These are phyloP conservation scores for Trichomonascaceae sp. DNA, from an alignment of 1,139 yeast species.

Conservation along the genomic window DNA sequence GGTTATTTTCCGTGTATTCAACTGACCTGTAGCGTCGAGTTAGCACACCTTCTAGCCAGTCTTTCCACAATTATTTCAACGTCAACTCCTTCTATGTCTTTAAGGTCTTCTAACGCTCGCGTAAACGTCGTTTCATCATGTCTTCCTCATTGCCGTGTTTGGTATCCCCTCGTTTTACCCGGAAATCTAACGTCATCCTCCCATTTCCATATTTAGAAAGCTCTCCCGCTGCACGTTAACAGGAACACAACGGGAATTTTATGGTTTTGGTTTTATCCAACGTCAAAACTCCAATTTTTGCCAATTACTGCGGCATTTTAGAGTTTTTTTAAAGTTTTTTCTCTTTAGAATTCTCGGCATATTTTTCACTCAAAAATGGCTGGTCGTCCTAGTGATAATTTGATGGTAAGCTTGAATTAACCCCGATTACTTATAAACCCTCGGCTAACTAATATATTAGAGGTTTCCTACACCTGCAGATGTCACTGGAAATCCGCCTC, in stretches of 20 bases:
- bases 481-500: not conserved
- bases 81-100: too few relatives aligned
- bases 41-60: too few relatives aligned
- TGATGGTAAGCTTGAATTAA: conserved; percentile 4
- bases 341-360: not conserved
- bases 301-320: not conserved
- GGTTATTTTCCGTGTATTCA: too few relatives aligned
- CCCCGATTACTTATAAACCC: too few relatives aligned
- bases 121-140: too few relatives aligned
- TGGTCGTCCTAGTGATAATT: not conserved
- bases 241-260: not conserved
- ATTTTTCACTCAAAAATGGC: not conserved
- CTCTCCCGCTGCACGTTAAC: not conserved
- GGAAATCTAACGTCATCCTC: too few relatives aligned
- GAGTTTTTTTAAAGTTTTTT: not conserved
- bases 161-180: too few relatives aligned
- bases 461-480: not conserved
- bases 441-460: not conserved
- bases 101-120: too few relatives aligned
- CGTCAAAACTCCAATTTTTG: not conserved
- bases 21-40: too few relatives aligned
- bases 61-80: too few relatives aligned
- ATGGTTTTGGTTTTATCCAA: not conserved
- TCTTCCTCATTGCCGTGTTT: too few relatives aligned
- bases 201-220: not conserved